A percentile compares a stretch with the other conserved stretches of the same genome.
Conservation (phyloP, 805 yeast genomes). For the Candida anglica region DNA sequence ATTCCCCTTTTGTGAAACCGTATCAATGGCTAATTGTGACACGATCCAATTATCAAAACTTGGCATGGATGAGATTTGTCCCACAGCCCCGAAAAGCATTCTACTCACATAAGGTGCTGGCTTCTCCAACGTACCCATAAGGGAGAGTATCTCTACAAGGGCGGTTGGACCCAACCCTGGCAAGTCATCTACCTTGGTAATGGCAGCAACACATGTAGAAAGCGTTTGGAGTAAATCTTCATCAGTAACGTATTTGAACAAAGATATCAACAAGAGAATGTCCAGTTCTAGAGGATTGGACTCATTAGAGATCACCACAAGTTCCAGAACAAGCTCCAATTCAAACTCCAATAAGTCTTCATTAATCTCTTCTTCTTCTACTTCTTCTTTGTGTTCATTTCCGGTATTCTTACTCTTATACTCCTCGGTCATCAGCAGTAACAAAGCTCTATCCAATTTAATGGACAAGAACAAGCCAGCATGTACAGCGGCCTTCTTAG, state of each 20-base stretch:
- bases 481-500: conserved; percentile 14
- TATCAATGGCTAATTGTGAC: conserved; percentile 13
- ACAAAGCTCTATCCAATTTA: conserved; percentile 2
- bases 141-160: too few species aligned
- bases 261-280: too few species aligned
- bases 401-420: too few species aligned
- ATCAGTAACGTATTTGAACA: too few species aligned
- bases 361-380: neutral
- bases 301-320: neutral
- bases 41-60: conserved; percentile 14
- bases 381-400: too few species aligned
- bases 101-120: conserved; percentile 19
- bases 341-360: neutral
- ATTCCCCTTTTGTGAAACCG: conserved; percentile 7
- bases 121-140: too few species aligned
- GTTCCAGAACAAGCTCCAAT: neutral
- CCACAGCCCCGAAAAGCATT: conserved; percentile 29
- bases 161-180: too few species aligned
- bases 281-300: too few species aligned
- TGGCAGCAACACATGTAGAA: neutral
- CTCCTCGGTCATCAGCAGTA: too few species aligned
- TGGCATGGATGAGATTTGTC: conserved; percentile 31
- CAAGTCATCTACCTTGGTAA: neutral
- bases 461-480: conserved; percentile 10
- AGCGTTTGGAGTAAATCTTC: neutral